Percentiles rank a stretch among this genome's conserved stretches.
Conservation (phyloP, 495 filamentous ascomycete species). For the Amphirosellinia nigrospora region DNA sequence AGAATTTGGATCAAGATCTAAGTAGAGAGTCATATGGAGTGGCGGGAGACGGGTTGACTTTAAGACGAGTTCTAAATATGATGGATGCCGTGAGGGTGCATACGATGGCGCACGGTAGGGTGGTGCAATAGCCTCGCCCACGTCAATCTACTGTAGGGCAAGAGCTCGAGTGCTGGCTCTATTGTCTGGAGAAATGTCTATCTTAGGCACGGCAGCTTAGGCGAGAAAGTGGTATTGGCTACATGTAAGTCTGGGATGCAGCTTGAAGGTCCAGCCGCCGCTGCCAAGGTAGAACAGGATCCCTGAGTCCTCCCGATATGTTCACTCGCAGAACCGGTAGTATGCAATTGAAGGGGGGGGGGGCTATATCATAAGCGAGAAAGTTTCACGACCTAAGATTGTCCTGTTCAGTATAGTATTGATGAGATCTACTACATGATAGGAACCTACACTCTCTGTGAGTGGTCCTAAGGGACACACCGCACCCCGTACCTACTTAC, state of each 20-base stretch:
- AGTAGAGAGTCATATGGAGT: neutral
- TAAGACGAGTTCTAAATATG: neutral
- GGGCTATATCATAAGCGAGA: neutral
- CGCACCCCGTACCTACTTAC: neutral
- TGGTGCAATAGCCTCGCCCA: conserved; percentile 18
- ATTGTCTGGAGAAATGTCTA: neutral
- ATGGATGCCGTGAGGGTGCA: neutral
- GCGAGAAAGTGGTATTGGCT: conserved; percentile 11
- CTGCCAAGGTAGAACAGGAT: neutral
- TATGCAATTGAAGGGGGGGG: neutral
- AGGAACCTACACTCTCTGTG: neutral
- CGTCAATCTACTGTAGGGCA: conserved; percentile 1
- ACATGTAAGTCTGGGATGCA: neutral
- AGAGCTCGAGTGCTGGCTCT: neutral
- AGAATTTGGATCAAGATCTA: neutral
- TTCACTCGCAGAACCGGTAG: neutral
- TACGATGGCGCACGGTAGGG: neutral
- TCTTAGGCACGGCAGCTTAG: conserved; percentile 4
- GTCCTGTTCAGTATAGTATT: neutral
- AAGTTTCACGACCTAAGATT: conserved; percentile 1
- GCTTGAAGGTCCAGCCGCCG: conserved; percentile 4
- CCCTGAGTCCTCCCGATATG: conserved; percentile 10
- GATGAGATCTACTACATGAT: neutral
- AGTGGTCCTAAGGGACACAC: neutral
- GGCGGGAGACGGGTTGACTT: neutral